Percentiles rank a stretch among this genome's conserved stretches.
phyloP scores from a whole-genome alignment of 2,329 filamentous ascomycete species.

The Aspergillus eucalypticola region DNA sequence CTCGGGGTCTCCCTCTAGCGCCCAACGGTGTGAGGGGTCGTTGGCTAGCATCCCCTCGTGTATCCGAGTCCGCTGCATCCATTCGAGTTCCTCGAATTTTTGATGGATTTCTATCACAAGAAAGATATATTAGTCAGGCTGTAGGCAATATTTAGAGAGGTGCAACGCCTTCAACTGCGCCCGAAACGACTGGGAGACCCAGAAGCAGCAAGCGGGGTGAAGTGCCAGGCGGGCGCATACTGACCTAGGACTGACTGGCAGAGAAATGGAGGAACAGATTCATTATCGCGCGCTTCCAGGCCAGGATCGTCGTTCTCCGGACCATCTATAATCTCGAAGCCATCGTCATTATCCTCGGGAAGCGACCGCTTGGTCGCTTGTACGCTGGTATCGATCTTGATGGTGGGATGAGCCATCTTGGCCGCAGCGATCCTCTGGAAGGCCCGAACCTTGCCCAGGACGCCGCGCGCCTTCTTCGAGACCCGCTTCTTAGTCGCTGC shows the following conservation, averaged over 20 bases:
- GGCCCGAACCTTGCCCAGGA: slow-evolving; percentile 44
- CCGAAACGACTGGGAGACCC: not conserved
- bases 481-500: slow-evolving; percentile 36
- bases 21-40: slow-evolving; percentile 56
- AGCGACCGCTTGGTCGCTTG: slow-evolving; percentile 41
- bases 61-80: slow-evolving; percentile 59
- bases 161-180: not conserved
- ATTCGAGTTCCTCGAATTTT: slow-evolving; percentile 64
- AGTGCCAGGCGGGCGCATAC: slow-evolving; percentile 23
- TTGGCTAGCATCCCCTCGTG: slow-evolving; percentile 47
- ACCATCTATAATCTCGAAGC: slow-evolving; percentile 27
- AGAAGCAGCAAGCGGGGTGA: slow-evolving; percentile 17
- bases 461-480: slow-evolving; percentile 42
- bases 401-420: slow-evolving; percentile 45
- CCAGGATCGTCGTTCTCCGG: slow-evolving; percentile 30
- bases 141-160: not conserved
- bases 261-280: slow-evolving; percentile 40
- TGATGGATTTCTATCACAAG: slow-evolving; percentile 53
- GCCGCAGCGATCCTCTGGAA: slow-evolving; percentile 42
- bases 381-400: slow-evolving; percentile 43
- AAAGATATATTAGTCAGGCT: slow-evolving; percentile 11
- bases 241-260: slow-evolving; percentile 41
- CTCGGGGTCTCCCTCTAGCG: slow-evolving; percentile 59
- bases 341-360: slow-evolving; percentile 38
- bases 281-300: slow-evolving; percentile 31